These are phyloP conservation scores for Sarocladium strictum DNA, from an alignment of 2,329 filamentous ascomycete genomes.

Conservation along the genomic window DNA sequence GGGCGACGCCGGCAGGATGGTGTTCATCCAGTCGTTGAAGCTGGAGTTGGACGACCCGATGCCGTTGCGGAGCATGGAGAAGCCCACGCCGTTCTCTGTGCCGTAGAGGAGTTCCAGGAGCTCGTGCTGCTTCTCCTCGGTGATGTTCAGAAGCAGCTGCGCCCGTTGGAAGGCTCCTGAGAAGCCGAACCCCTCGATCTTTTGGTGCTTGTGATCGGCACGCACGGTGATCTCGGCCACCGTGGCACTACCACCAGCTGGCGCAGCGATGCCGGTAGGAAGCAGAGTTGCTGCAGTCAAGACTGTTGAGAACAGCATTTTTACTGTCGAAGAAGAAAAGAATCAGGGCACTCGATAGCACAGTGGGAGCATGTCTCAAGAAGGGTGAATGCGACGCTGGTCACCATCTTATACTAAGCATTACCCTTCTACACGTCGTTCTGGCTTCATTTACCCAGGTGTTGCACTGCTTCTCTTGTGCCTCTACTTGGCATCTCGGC, in stretches of 20 bases:
- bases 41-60: conserved; percentile 3
- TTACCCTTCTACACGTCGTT: not conserved
- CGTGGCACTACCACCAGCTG: not conserved
- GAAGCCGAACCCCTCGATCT: conserved; percentile 7
- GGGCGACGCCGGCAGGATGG: not conserved
- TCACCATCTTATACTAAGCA: too few species aligned
- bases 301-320: not conserved
- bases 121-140: conserved; percentile 6
- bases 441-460: not conserved
- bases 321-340: not conserved
- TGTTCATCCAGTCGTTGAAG: conserved; percentile 9
- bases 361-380: too few species aligned
- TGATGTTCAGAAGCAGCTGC: conserved; percentile 3
- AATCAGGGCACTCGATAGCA: too few species aligned
- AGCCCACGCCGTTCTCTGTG: not conserved
- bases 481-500: not conserved
- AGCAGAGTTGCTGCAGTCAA: not conserved
- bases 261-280: not conserved
- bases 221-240: conserved; percentile 4
- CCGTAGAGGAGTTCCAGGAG: conserved; percentile 3
- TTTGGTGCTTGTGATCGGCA: conserved; percentile 4
- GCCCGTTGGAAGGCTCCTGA: conserved; percentile 3
- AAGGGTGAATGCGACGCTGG: too few species aligned
- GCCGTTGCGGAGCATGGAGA: conserved; percentile 7
- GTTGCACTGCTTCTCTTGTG: not conserved